Percentiles rank a stretch among this genome's conserved stretches.
Evolutionary conservation across 768 basidiomycete species (phyloP).

Genomic region (Lepiota venenata): DNA sequence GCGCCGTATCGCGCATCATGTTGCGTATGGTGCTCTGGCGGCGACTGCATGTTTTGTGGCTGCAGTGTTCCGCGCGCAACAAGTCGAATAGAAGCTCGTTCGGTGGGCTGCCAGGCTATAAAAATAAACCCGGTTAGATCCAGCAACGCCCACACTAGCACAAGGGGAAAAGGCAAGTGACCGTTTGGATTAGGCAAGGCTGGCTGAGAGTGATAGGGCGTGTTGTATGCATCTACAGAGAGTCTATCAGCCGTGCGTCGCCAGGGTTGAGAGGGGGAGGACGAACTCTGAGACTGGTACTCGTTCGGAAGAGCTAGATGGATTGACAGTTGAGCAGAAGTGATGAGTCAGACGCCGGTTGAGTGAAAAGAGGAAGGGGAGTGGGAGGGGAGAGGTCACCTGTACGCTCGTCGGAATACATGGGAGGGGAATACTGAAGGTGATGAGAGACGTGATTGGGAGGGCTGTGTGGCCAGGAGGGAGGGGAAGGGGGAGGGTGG

Average conservation of each 20-base stretch:
- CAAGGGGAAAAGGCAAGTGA: background rate
- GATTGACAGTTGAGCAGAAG: conserved; percentile 12
- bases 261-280: conserved; percentile 9
- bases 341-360: background rate
- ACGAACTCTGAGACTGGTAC: conserved; percentile 36
- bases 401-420: conserved; percentile 58
- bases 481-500: background rate
- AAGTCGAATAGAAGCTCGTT: conserved; percentile 57
- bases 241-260: conserved; percentile 3
- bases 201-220: background rate
- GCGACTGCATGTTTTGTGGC: conserved; percentile 7
- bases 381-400: conserved; percentile 32
- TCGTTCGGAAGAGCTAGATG: conserved; percentile 39
- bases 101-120: conserved; percentile 48
- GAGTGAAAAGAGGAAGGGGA: conserved; percentile 1
- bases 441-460: conserved; percentile 14
- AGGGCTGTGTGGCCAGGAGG: background rate
- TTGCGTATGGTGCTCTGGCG: conserved; percentile 21
- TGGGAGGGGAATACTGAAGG: conserved; percentile 33
- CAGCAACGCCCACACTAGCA: background rate
- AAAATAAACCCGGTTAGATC: conserved; percentile 13
- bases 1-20: conserved; percentile 28
- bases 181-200: background rate
- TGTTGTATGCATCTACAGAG: conserved; percentile 7
- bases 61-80: conserved; percentile 45